These are phyloP conservation scores for Cyberlindnera xylosilytica DNA, from an alignment of 805 yeast genomes.

Conservation along the genomic window DNA sequence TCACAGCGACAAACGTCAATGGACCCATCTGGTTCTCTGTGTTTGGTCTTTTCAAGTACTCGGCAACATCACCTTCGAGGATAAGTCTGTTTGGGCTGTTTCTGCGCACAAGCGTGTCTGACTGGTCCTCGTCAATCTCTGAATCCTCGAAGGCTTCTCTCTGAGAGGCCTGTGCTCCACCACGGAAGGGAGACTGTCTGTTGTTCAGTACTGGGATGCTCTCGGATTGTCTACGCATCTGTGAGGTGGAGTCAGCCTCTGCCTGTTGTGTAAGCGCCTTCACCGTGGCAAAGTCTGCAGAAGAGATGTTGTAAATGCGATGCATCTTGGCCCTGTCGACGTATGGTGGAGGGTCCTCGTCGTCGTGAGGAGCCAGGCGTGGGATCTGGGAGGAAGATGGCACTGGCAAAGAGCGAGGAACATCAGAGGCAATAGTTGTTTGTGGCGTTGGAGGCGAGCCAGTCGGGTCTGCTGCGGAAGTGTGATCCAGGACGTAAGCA, in stretches of 20 bases:
- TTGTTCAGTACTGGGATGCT: neutral
- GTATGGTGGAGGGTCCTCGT: conserved; percentile 11
- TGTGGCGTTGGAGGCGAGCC: too few relatives aligned
- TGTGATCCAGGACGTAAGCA: too few relatives aligned
- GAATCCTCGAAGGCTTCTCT: conserved; percentile 1
- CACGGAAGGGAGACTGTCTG: neutral
- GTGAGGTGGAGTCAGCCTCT: neutral
- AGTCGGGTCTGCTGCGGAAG: too few relatives aligned
- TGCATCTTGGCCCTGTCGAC: conserved; percentile 11
- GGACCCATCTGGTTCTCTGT: neutral
- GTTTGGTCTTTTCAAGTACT: neutral
- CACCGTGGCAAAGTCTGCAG: conserved; percentile 10
- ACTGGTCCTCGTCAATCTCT: conserved; percentile 9
- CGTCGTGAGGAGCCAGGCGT: neutral
- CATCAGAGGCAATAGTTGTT: too few relatives aligned
- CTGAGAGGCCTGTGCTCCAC: too few relatives aligned
- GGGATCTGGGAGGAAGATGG: too few relatives aligned
- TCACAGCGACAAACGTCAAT: neutral
- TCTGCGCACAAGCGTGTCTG: conserved; percentile 3
- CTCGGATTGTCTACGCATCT: too few relatives aligned
- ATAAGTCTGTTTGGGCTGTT: neutral
- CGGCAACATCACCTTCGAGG: neutral
- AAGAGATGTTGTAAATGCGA: conserved; percentile 12
- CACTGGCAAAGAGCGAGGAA: too few relatives aligned
- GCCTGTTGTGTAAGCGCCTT: conserved; percentile 5